Base-by-base conservation (phyloP, 1,139 yeast genomes). In the Scheffersomyces lignicola region DNA sequence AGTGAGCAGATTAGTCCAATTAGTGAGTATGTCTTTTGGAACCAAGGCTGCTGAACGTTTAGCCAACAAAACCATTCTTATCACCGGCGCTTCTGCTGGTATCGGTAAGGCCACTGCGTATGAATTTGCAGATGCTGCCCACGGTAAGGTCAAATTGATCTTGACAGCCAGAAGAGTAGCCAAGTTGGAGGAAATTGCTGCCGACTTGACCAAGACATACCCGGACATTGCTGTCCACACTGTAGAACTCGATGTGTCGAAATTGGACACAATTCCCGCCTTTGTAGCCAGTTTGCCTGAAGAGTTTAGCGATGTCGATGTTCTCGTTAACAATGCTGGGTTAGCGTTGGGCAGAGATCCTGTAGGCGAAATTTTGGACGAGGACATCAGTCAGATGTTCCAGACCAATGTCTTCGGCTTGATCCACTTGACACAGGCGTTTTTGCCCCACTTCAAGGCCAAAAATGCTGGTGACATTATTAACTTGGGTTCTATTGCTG, bases 401-500 rank as follows among this genome's bases (percentile, higher is more conserved):
- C 55, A 60, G 33, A 67, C 73, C 36, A 68, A 68, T 38, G 73
- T 67, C 1, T 54, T 68, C 44, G 73, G 73, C 7, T 56, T 66
- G 34, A 66, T 68, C 35, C 49, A 62, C 16, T 51, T 67, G 46
- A 66, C 73, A 17, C 71, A 68, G 38, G 63, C 63, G 3, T 59
- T 67, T 20, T 51, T 51, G 54, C 80, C 58, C 56, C 77, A 57
- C 42, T 65, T 59, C 59, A 65, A 47, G 58, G 60, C 49, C 60
- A 73, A 76, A 42, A 69, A 77, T 49, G 48, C 64, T 7, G 96
- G 96, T 39, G 95, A 86, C 51, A 80, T 88, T 40, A 85, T 88
- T 47, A 85, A 84, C 53, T 54, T 88, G 43, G 95, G 96, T 9
- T 84, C 95, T 2, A 83, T 87, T 56, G 96, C 96, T 11, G 96